phyloP scores from a whole-genome alignment of 2,329 filamentous ascomycete species.

The Trichoderma citrinoviride region DNA sequence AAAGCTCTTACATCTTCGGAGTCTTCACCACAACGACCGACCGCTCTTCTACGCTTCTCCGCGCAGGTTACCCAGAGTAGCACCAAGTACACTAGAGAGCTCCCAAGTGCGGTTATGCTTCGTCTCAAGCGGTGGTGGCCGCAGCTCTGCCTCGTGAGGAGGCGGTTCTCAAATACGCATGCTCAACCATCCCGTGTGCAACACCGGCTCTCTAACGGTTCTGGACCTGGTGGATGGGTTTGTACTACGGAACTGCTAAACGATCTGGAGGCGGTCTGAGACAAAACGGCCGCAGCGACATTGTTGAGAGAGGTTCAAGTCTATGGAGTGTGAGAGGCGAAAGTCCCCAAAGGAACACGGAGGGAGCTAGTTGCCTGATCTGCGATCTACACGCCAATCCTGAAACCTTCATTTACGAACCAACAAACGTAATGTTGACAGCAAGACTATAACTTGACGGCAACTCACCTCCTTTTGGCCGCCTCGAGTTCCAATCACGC shows the following conservation, averaged over 20 bases:
- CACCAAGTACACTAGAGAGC: not conserved
- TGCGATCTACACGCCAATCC: not conserved
- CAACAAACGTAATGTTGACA: no score
- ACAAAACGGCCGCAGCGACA: not conserved
- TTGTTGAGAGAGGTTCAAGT: not conserved
- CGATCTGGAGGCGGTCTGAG: not conserved
- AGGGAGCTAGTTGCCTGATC: not conserved
- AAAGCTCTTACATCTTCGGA: not conserved
- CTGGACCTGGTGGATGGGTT: not conserved
- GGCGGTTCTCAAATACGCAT: not conserved
- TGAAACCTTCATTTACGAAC: rapidly evolving
- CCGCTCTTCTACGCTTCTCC: not conserved
- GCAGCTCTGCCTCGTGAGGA: not conserved
- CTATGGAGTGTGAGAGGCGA: not conserved
- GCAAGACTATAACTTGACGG: not conserved
- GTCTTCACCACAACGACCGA: not conserved
- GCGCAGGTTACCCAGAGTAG: not conserved
- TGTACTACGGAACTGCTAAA: not conserved
- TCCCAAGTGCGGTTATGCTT: not conserved
- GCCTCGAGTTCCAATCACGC: not conserved
- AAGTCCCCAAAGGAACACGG: not conserved
- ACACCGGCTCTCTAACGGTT: not conserved
- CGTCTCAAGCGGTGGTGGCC: not conserved
- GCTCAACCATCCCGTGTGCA: not conserved
- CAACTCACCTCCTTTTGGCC: not conserved